These are phyloP conservation scores for Tolypocladium album DNA, from an alignment of 2,329 filamentous ascomycete species.

Conservation along the genomic window DNA sequence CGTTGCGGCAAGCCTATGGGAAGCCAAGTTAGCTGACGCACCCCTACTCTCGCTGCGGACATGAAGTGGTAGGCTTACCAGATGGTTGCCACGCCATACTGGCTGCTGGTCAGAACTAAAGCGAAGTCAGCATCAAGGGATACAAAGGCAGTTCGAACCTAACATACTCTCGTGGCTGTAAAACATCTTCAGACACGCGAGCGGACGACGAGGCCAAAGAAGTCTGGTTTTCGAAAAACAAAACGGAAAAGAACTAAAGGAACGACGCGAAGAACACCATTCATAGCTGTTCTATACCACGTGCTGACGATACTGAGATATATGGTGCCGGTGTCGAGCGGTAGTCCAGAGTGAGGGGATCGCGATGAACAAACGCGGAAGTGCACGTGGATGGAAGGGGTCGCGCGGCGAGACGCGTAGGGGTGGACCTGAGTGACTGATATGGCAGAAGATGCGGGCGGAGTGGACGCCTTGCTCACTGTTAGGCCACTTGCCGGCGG, in stretches of 20 bases:
- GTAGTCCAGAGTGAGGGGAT: neutral
- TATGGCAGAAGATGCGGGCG: neutral
- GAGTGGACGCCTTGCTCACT: neutral
- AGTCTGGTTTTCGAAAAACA: neutral
- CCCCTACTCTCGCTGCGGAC: neutral
- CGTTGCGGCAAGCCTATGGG: slow-evolving; percentile 75
- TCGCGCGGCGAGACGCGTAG: slow-evolving; percentile 2
- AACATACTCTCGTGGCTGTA: slow-evolving; percentile 85
- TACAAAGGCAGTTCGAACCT: neutral
- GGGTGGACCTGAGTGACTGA: neutral
- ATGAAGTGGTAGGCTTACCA: slow-evolving; percentile 50
- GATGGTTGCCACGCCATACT: slow-evolving; percentile 89
- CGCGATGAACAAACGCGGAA: neutral
- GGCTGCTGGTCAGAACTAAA: slow-evolving; percentile 66
- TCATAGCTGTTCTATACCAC: neutral
- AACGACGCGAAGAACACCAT: neutral
- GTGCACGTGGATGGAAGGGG: neutral
- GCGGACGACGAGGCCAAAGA: too few species aligned
- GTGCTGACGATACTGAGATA: neutral
- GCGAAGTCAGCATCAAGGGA: slow-evolving; percentile 11
- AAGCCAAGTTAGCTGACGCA: neutral
- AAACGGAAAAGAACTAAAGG: neutral
- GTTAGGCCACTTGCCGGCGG: neutral
- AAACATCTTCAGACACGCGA: slow-evolving; percentile 53
- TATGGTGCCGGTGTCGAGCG: neutral